Evolutionary conservation across 2,329 filamentous ascomycete species (phyloP).

Genomic region (Ceratocystis variospora): DNA sequence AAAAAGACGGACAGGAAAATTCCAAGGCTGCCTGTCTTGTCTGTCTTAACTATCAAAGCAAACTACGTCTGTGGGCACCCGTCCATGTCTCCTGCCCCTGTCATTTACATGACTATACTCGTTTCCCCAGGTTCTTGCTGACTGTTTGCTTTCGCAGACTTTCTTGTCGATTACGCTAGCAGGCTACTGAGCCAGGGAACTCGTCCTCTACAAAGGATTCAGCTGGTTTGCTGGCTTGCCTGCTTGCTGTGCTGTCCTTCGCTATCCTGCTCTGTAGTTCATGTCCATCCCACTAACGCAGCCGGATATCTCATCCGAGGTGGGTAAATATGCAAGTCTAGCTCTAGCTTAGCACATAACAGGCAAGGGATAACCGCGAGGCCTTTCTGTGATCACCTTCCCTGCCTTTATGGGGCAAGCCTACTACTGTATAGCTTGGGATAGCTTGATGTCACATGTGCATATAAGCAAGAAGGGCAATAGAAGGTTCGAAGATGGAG

Average conservation of each 20-base stretch:
- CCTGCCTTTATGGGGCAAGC: background rate
- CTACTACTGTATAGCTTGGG: background rate
- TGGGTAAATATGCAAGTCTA: slow-evolving; percentile 3
- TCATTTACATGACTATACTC: background rate
- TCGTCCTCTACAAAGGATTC: background rate
- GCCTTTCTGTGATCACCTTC: background rate
- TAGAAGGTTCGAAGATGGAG: no score
- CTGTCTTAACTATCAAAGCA: background rate
- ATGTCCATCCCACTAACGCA: background rate
- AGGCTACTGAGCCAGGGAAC: no score
- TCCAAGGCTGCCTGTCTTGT: no score
- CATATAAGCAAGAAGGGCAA: no score
- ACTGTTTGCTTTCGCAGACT: no score
- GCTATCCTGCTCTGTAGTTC: background rate
- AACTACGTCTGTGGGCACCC: background rate
- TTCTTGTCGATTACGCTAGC: no score
- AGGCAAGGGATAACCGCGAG: background rate
- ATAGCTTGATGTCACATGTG: no score
- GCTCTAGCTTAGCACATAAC: background rate
- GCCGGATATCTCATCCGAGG: background rate
- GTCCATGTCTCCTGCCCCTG: background rate
- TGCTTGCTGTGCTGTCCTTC: background rate
- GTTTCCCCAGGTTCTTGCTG: slow-evolving; percentile 2
- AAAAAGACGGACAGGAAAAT: background rate
- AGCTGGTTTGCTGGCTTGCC: background rate